These are phyloP conservation scores for Kwoniella dejecticola DNA, from an alignment of 768 basidiomycete species.

Conservation along the genomic window DNA sequence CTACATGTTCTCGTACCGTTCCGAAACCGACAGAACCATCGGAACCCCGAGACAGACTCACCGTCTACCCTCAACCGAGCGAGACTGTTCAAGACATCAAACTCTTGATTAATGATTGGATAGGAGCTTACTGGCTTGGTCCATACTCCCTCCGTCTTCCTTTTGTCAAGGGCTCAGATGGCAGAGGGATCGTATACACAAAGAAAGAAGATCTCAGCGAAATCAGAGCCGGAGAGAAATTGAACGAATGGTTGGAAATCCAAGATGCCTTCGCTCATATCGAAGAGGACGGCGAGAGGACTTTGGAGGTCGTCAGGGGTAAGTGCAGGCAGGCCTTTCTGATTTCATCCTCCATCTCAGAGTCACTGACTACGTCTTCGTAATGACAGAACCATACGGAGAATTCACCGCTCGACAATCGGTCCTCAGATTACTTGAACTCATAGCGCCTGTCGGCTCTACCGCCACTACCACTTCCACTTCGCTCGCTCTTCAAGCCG, in stretches of 20 bases:
- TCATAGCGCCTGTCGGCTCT: slow-evolving; percentile 45
- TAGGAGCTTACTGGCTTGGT: slow-evolving; percentile 59
- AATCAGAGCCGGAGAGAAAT: slow-evolving; percentile 50
- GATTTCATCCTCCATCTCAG: too few relatives aligned
- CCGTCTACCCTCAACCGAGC: slow-evolving; percentile 47
- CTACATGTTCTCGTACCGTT: slow-evolving; percentile 43
- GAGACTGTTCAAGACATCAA: slow-evolving; percentile 57
- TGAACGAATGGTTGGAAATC: slow-evolving; percentile 58
- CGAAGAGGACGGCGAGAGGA: slow-evolving; percentile 48
- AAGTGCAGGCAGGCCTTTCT: slow-evolving; percentile 13
- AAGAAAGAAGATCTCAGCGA: slow-evolving; percentile 47
- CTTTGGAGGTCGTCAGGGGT: slow-evolving; percentile 57
- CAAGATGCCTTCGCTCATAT: slow-evolving; percentile 56
- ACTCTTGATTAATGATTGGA: slow-evolving; percentile 55
- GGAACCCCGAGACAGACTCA: slow-evolving; percentile 28
- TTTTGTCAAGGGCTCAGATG: slow-evolving; percentile 23
- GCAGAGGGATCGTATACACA: slow-evolving; percentile 36
- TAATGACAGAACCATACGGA: slow-evolving; percentile 55
- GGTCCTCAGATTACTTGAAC: slow-evolving; percentile 55
- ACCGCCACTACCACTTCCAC: slow-evolving; percentile 40
- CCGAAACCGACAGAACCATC: slow-evolving; percentile 29
- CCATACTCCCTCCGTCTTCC: slow-evolving; percentile 56
- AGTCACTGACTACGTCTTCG: background rate
- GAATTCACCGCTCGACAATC: slow-evolving; percentile 56
- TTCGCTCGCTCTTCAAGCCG: slow-evolving; percentile 47